phyloP scores from a whole-genome alignment of 148 eudicot genomes.

The Pouteria glomerata region DNA sequence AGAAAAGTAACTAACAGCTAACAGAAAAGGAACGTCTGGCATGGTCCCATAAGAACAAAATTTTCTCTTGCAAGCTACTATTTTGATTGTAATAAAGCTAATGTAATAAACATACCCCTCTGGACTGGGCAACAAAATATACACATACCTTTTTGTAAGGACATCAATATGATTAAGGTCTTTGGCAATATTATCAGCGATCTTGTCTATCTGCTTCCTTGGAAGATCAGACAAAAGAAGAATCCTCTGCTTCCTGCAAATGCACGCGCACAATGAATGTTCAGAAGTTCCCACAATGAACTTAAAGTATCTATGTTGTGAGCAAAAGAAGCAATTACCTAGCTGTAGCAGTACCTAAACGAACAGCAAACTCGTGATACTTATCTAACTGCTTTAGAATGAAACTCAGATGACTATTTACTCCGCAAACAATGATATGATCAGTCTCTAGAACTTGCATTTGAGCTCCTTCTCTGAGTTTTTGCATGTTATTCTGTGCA shows the following conservation, averaged over 20 bases:
- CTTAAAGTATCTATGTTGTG: background rate
- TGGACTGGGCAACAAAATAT: background rate
- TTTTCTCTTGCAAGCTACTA: background rate
- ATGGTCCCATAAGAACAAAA: background rate
- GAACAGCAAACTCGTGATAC: constrained; percentile 86
- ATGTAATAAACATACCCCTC: background rate
- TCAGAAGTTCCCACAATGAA: background rate
- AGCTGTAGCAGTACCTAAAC: constrained; percentile 81
- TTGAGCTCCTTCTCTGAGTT: constrained; percentile 91
- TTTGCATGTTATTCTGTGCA: constrained; percentile 88
- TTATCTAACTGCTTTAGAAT: constrained; percentile 83
- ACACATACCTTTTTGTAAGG: constrained; percentile 70
- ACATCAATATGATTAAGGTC: constrained; percentile 84
- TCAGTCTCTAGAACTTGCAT: constrained; percentile 88
- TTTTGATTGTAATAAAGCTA: background rate
- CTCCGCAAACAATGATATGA: constrained; percentile 94
- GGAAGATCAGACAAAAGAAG: constrained; percentile 88
- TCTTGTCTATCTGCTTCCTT: constrained; percentile 77
- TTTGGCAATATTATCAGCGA: constrained; percentile 67
- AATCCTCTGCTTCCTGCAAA: constrained; percentile 78
- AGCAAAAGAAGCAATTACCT: constrained; percentile 43
- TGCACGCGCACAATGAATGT: constrained; percentile 1
- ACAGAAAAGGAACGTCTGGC: background rate
- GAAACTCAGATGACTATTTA: constrained; percentile 75
- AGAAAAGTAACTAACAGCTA: constrained; percentile 1